Conservation (phyloP, 176 grass and related monocot genomes). For the Typha latifolia region DNA sequence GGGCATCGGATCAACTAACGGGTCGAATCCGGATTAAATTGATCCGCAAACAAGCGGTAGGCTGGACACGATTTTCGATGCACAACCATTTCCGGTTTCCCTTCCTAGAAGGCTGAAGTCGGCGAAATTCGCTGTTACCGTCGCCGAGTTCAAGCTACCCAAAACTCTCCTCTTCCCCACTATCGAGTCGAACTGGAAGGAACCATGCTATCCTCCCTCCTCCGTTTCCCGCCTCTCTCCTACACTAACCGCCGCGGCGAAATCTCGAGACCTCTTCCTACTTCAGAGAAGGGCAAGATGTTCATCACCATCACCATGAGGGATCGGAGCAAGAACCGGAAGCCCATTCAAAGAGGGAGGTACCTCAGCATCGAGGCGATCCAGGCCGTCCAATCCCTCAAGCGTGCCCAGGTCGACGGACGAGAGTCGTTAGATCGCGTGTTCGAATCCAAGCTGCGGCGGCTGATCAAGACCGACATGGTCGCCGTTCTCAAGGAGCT, state of each 20-base stretch:
- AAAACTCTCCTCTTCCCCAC: no score
- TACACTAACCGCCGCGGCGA: background rate
- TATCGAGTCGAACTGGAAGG: no score
- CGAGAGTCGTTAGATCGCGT: constrained; percentile 16
- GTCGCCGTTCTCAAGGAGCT: constrained; percentile 79
- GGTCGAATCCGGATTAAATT: no score
- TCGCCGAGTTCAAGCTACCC: no score
- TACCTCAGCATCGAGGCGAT: constrained; percentile 94
- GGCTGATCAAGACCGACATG: constrained; percentile 75
- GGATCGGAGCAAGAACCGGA: constrained; percentile 83
- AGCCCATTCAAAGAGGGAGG: constrained; percentile 71
- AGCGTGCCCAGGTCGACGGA: constrained; percentile 29
- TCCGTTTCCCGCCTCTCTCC: background rate
- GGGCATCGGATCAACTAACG: no score
- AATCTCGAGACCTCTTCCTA: background rate
- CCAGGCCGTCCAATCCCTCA: constrained; percentile 69
- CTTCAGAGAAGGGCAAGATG: background rate
- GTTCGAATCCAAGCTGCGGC: constrained; percentile 52
- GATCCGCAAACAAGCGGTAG: no score
- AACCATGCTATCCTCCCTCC: background rate
- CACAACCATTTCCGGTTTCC: no score
- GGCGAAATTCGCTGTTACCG: no score
- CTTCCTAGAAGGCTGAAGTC: no score
- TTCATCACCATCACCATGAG: constrained; percentile 42
- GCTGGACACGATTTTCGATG: no score